These are phyloP conservation scores for Cladorrhinum sp. DNA, from an alignment of 2,329 filamentous ascomycete genomes.

Conservation along the genomic window DNA sequence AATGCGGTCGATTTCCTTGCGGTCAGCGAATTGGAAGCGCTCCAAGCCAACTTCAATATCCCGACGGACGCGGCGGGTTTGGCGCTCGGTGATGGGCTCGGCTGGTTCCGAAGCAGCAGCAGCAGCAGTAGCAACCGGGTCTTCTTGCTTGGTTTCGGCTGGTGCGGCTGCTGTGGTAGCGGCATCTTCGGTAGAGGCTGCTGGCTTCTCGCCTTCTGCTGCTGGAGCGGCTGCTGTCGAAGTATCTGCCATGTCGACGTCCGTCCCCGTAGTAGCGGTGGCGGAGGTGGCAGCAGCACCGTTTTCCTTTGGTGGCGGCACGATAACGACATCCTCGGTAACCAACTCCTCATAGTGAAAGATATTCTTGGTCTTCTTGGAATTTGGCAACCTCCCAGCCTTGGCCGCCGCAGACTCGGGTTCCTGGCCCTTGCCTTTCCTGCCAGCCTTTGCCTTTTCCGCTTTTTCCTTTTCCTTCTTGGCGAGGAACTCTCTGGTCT, in stretches of 20 bases:
- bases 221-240: constrained; percentile 2
- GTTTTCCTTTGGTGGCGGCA: constrained; percentile 32
- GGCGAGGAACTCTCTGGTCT: constrained; percentile 77
- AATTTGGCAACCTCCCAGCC: constrained; percentile 64
- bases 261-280: constrained; percentile 16
- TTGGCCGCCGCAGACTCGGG: constrained; percentile 52
- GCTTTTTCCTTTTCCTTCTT: constrained; percentile 79
- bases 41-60: constrained; percentile 77
- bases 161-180: constrained; percentile 5
- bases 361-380: constrained; percentile 64
- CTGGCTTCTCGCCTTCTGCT: constrained; percentile 10
- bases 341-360: constrained; percentile 72
- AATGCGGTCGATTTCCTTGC: constrained; percentile 76
- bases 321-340: constrained; percentile 50
- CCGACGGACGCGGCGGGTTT: constrained; percentile 56
- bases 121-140: no score
- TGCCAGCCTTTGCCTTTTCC: constrained; percentile 60
- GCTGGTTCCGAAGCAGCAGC: constrained; percentile 15
- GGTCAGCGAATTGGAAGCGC: constrained; percentile 67
- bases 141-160: neutral
- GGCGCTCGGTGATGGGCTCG: constrained; percentile 37
- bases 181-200: constrained; percentile 18
- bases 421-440: constrained; percentile 59
- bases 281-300: constrained; percentile 11
- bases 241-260: constrained; percentile 26